These are phyloP conservation scores for Dryadomyces quercus-mongolicae DNA, from an alignment of 2,329 filamentous ascomycete species.

Conservation along the genomic window DNA sequence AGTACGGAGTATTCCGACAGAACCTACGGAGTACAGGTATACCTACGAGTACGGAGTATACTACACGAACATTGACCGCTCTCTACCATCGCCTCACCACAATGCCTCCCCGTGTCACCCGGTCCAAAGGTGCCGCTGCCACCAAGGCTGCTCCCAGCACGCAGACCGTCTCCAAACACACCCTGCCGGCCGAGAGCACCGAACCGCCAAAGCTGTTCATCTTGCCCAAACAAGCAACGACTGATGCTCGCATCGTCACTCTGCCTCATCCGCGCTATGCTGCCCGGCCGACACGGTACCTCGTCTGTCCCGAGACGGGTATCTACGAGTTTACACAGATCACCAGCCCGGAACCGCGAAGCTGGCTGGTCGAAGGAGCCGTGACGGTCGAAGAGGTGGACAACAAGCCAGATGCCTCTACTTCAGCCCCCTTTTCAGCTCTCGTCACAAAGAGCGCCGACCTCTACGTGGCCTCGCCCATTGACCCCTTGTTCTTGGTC, in stretches of 20 bases:
- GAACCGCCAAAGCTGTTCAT: slow-evolving; percentile 47
- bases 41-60: no score
- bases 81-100: no score
- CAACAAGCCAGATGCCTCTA: slow-evolving; percentile 1
- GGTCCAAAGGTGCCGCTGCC: slow-evolving; percentile 26
- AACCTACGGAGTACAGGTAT: no score
- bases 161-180: slow-evolving; percentile 25
- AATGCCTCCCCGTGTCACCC: slow-evolving; percentile 20
- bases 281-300: slow-evolving; percentile 41
- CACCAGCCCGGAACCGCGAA: slow-evolving; percentile 40
- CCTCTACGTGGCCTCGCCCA: slow-evolving; percentile 69
- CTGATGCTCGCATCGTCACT: slow-evolving; percentile 45
- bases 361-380: slow-evolving; percentile 41
- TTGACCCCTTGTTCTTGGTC: slow-evolving; percentile 77
- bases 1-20: background rate
- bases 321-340: slow-evolving; percentile 55
- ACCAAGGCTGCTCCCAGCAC: slow-evolving; percentile 16
- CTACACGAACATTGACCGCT: no score
- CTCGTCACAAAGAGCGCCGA: slow-evolving; percentile 53
- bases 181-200: slow-evolving; percentile 24
- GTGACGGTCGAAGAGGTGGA: background rate
- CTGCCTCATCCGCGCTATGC: slow-evolving; percentile 46
- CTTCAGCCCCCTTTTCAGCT: slow-evolving; percentile 13
- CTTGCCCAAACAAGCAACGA: slow-evolving; percentile 40
- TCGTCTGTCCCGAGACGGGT: slow-evolving; percentile 48